These are phyloP conservation scores for Eremochloa ophiuroides DNA, from an alignment of 176 grass and related monocot genomes.

Conservation along the genomic window DNA sequence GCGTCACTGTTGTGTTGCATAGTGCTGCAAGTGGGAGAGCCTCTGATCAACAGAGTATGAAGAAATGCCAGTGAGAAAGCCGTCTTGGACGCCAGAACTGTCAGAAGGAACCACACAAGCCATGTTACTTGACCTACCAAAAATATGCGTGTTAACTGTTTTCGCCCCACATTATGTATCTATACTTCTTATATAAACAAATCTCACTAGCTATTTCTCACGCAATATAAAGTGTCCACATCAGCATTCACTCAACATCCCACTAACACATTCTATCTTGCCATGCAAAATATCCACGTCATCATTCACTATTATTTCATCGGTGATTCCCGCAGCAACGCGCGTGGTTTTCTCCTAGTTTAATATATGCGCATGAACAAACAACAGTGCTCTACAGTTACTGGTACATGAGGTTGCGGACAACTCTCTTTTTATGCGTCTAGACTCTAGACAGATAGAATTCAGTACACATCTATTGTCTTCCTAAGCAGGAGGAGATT, in stretches of 20 bases:
- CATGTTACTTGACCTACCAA: slow-evolving; percentile 58
- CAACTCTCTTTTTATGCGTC: slow-evolving; percentile 23
- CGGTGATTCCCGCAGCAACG: too few relatives aligned
- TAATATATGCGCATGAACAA: slow-evolving; percentile 27
- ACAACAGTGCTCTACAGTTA: slow-evolving; percentile 24
- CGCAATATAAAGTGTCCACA: too few relatives aligned
- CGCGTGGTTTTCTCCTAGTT: too few relatives aligned
- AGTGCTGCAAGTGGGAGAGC: slow-evolving; percentile 43
- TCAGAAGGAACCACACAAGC: slow-evolving; percentile 57
- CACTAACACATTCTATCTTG: too few relatives aligned
- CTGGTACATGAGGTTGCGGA: slow-evolving; percentile 13
- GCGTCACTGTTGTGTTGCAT: slow-evolving; percentile 5
- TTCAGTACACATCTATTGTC: too few relatives aligned
- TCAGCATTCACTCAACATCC: too few relatives aligned
- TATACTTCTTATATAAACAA: too few relatives aligned
- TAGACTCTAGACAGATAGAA: slow-evolving; percentile 35
- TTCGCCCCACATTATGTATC: slow-evolving; percentile 23
- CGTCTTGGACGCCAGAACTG: slow-evolving; percentile 39
- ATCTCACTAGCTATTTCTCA: too few relatives aligned
- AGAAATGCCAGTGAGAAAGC: slow-evolving; percentile 38
- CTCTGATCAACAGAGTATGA: slow-evolving; percentile 33
- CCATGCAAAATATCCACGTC: too few relatives aligned
- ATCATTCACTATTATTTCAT: too few relatives aligned
- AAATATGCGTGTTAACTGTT: slow-evolving; percentile 27
- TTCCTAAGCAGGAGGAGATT: neutral